Evolutionary conservation across 129 eudicot species (phyloP).

Genomic region (Arctium lappa): DNA sequence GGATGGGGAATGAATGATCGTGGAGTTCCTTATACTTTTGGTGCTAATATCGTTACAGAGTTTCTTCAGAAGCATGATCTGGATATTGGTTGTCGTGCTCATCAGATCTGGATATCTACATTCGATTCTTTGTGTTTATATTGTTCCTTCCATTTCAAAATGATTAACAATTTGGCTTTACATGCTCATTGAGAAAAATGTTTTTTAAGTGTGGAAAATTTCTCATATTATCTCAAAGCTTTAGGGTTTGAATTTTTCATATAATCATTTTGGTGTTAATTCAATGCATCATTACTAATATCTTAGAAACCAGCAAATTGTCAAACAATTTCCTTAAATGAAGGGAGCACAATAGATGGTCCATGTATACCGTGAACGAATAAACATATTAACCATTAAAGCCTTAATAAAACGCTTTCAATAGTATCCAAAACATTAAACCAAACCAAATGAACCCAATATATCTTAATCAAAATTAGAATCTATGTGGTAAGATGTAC

Average conservation of each 20-base stretch:
- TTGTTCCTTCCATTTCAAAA: background rate
- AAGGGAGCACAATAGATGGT: background rate
- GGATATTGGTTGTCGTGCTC: conserved; percentile 56
- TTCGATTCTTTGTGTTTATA: background rate
- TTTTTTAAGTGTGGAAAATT: too few species aligned
- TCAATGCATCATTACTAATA: too few species aligned
- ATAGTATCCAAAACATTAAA: too few species aligned
- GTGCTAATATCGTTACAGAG: conserved; percentile 46
- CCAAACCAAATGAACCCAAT: background rate
- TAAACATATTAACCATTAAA: background rate
- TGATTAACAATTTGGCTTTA: background rate
- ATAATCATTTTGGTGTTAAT: background rate
- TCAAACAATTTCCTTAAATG: background rate
- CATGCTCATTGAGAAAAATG: background rate
- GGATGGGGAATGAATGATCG: conserved; percentile 68
- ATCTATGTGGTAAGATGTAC: background rate
- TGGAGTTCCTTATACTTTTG: conserved; percentile 59
- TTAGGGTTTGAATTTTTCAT: background rate
- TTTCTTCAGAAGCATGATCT: conserved; percentile 50
- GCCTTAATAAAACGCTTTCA: background rate
- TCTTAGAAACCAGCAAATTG: background rate
- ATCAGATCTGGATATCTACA: conserved; percentile 35
- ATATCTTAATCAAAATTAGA: background rate
- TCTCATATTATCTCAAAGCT: background rate
- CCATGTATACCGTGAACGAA: background rate